A percentile compares a stretch with the other conserved stretches of the same genome.
Evolutionary conservation across 1,284 basidiomycete genomes (phyloP).

Genomic region (Microbotryum silenes-acaulis): DNA sequence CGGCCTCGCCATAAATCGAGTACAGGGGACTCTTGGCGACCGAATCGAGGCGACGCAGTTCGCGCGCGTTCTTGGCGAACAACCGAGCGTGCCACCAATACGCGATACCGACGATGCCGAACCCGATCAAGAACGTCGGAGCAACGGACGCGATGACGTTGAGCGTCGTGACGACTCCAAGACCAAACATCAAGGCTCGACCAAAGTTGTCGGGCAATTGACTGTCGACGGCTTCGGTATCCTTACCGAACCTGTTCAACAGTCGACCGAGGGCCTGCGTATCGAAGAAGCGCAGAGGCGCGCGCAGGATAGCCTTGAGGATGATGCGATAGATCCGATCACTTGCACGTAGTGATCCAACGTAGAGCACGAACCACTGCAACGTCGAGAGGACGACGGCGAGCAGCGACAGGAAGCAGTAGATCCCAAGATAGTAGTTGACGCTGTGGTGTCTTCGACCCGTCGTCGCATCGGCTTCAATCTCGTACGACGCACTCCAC

Average conservation of each 20-base stretch:
- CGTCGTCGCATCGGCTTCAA: background rate
- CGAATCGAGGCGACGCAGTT: conserved; percentile 51
- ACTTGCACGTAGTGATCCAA: conserved; percentile 32
- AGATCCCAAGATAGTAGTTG: conserved; percentile 66
- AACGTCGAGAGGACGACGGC: conserved; percentile 59
- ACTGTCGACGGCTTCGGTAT: conserved; percentile 83
- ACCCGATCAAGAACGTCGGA: conserved; percentile 33
- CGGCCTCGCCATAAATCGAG: conserved; percentile 57
- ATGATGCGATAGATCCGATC: conserved; percentile 44
- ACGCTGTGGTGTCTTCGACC: conserved; percentile 37
- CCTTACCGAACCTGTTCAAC: conserved; percentile 85
- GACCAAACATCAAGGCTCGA: conserved; percentile 52
- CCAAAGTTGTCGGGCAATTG: conserved; percentile 77
- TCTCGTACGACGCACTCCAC: conserved; percentile 25
- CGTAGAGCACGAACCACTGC: conserved; percentile 47
- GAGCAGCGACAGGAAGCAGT: conserved; percentile 48
- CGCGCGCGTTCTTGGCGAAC: conserved; percentile 33
- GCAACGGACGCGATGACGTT: conserved; percentile 55
- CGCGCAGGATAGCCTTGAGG: conserved; percentile 76
- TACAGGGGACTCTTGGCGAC: conserved; percentile 85
- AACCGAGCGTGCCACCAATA: conserved; percentile 29
- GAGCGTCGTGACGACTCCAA: conserved; percentile 53
- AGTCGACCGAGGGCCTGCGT: conserved; percentile 65
- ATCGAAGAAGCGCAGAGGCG: conserved; percentile 87
- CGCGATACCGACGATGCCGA: conserved; percentile 27